Percentiles rank a stretch among this genome's conserved stretches.
These are phyloP conservation scores for Chlorophyllum brunneum DNA, from an alignment of 768 basidiomycete species.

Conservation along the genomic window DNA sequence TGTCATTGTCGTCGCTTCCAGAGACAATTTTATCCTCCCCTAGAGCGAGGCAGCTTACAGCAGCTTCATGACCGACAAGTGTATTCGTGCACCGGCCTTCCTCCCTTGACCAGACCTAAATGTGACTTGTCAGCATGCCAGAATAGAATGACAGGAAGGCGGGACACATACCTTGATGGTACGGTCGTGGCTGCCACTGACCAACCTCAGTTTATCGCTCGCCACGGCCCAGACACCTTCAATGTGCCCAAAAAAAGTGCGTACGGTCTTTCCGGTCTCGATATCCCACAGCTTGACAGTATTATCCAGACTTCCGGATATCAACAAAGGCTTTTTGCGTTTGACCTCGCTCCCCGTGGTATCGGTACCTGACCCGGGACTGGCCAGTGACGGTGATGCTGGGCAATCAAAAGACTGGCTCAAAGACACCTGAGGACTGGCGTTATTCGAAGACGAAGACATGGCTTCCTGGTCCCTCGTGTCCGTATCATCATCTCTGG, in stretches of 20 bases:
- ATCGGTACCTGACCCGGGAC: slow-evolving; percentile 8
- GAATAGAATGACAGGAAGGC: slow-evolving; percentile 3
- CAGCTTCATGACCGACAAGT: slow-evolving; percentile 89
- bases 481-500: slow-evolving; percentile 21
- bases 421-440: too few species aligned
- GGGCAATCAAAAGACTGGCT: background rate
- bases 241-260: slow-evolving; percentile 94
- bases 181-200: slow-evolving; percentile 91
- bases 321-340: slow-evolving; percentile 65
- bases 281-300: slow-evolving; percentile 97
- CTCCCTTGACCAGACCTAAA: slow-evolving; percentile 90
- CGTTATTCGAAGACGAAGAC: background rate
- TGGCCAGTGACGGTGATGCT: background rate
- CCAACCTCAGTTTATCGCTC: slow-evolving; percentile 85
- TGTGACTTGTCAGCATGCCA: slow-evolving; percentile 9
- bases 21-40: slow-evolving; percentile 96
- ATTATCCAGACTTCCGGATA: slow-evolving; percentile 91
- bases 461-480: slow-evolving; percentile 20
- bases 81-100: slow-evolving; percentile 85
- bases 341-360: slow-evolving; percentile 12
- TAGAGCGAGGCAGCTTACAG: slow-evolving; percentile 86
- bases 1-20: slow-evolving; percentile 89
- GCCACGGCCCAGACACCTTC: slow-evolving; percentile 98
- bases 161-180: slow-evolving; percentile 81
- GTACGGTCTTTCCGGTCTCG: slow-evolving; percentile 69